phyloP scores from a whole-genome alignment of 495 filamentous ascomycete genomes.

The Filosporella fistucella region DNA sequence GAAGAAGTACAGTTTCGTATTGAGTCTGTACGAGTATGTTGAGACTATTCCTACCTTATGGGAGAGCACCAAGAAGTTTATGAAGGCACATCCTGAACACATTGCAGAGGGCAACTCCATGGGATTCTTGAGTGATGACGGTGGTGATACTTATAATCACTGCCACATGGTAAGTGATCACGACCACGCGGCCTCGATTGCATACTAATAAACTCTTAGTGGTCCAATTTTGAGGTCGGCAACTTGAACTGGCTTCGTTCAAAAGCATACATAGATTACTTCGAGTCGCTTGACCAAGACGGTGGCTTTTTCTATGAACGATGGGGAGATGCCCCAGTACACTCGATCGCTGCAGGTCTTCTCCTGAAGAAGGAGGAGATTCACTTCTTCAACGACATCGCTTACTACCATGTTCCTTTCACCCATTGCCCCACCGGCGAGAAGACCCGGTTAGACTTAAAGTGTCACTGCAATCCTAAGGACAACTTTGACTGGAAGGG shows the following conservation, averaged over 20 bases:
- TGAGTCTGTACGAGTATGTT: conserved; percentile 90
- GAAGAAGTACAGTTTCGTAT: conserved; percentile 87
- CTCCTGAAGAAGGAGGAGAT: conserved; percentile 88
- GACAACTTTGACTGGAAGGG: conserved; percentile 99
- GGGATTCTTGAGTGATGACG: conserved; percentile 87
- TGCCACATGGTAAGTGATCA: conserved; percentile 81
- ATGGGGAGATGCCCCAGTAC: conserved; percentile 88
- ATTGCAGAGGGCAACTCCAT: conserved; percentile 80
- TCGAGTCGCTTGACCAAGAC: conserved; percentile 71
- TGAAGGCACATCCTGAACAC: conserved; percentile 82
- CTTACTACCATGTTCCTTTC: conserved; percentile 98
- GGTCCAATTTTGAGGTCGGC: conserved; percentile 91
- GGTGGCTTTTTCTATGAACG: conserved; percentile 93
- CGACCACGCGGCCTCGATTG: neutral
- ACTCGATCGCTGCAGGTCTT: conserved; percentile 87
- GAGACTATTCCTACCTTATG: conserved; percentile 96
- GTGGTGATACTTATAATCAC: conserved; percentile 85
- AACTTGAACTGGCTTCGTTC: conserved; percentile 81
- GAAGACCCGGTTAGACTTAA: conserved; percentile 69
- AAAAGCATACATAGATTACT: conserved; percentile 74
- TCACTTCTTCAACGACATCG: conserved; percentile 98
- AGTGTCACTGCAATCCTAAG: conserved; percentile 90
- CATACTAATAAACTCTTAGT: conserved; percentile 40
- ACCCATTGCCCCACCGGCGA: conserved; percentile 94
- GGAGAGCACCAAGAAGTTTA: conserved; percentile 90